Percentiles rank a stretch among this genome's conserved stretches.
Conservation (phyloP, 1,284 basidiomycete genomes). For the Marasmius sp. region DNA sequence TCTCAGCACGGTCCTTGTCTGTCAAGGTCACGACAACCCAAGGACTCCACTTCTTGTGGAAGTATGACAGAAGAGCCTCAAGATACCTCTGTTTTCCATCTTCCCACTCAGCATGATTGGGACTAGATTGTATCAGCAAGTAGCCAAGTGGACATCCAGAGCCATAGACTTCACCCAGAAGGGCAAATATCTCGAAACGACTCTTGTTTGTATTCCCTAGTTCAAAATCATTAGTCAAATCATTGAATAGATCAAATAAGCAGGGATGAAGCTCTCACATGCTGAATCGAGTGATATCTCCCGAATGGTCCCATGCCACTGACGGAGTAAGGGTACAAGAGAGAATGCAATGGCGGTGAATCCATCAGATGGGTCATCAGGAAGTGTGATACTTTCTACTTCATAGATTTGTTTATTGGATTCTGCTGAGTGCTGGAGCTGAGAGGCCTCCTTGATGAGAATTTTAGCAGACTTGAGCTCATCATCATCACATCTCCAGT, state of each 20-base stretch:
- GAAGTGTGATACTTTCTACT: constrained; percentile 11
- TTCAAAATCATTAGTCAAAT: not conserved
- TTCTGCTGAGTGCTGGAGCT: not conserved
- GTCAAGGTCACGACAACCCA: constrained; percentile 18
- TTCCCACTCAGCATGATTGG: not conserved
- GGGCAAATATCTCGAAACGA: constrained; percentile 18
- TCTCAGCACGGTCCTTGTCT: constrained; percentile 25
- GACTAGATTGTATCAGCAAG: constrained; percentile 14
- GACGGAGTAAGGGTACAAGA: constrained; percentile 16
- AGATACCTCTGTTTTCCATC: constrained; percentile 16
- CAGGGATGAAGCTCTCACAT: not conserved
- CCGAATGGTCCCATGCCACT: constrained; percentile 18
- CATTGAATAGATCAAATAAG: not conserved
- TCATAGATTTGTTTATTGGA: not conserved
- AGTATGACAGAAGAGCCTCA: constrained; percentile 11
- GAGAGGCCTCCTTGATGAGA: constrained; percentile 8
- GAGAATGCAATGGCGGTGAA: constrained; percentile 20
- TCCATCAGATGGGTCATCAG: constrained; percentile 14
- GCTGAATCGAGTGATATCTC: constrained; percentile 24
- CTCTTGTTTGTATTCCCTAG: constrained; percentile 20
- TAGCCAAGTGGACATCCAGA: constrained; percentile 20
- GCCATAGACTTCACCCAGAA: constrained; percentile 20
- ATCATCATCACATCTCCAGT: no score
- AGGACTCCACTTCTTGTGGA: constrained; percentile 15
- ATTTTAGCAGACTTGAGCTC: constrained; percentile 17